Percentiles rank a stretch among this genome's conserved stretches.
phyloP scores from a whole-genome alignment of 1,139 yeast genomes.

The Pichia cactophila region DNA sequence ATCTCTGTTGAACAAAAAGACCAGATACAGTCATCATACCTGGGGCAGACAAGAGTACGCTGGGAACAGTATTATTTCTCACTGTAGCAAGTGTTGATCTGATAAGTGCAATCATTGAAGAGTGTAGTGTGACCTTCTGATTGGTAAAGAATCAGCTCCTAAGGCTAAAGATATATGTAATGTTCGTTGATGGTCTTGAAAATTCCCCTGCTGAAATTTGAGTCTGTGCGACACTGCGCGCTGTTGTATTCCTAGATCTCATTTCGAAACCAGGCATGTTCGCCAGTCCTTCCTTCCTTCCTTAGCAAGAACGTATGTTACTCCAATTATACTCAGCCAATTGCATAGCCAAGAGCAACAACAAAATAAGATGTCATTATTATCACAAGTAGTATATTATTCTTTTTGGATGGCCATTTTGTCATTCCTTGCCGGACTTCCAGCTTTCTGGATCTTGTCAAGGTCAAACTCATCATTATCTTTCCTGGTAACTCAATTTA shows the following conservation, averaged over 20 bases:
- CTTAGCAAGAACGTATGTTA: too few species aligned
- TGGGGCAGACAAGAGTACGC: slow-evolving; percentile 7
- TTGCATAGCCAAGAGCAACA: too few species aligned
- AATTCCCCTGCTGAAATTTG: too few species aligned
- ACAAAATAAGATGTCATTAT: not conserved
- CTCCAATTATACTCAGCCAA: not conserved
- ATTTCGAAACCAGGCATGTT: too few species aligned
- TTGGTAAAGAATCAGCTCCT: too few species aligned
- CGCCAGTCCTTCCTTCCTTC: too few species aligned
- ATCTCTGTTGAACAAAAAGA: slow-evolving; percentile 24
- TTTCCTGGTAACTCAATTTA: slow-evolving; percentile 3
- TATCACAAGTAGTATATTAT: slow-evolving; percentile 1
- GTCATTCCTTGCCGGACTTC: slow-evolving; percentile 13
- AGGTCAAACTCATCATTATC: slow-evolving; percentile 4
- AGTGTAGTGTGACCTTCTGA: too few species aligned
- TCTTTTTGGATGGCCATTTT: slow-evolving; percentile 10
- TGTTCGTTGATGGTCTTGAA: too few species aligned
- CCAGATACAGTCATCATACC: slow-evolving; percentile 11
- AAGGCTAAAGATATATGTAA: too few species aligned
- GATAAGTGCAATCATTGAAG: slow-evolving; percentile 6
- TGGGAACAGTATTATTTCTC: not conserved
- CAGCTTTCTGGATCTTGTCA: slow-evolving; percentile 8
- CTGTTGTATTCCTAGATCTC: too few species aligned
- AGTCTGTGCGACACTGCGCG: too few species aligned
- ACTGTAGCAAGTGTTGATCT: slow-evolving; percentile 4